Base-by-base conservation (phyloP, 2,329 filamentous ascomycete species). In the Colletotrichum shisoi region DNA sequence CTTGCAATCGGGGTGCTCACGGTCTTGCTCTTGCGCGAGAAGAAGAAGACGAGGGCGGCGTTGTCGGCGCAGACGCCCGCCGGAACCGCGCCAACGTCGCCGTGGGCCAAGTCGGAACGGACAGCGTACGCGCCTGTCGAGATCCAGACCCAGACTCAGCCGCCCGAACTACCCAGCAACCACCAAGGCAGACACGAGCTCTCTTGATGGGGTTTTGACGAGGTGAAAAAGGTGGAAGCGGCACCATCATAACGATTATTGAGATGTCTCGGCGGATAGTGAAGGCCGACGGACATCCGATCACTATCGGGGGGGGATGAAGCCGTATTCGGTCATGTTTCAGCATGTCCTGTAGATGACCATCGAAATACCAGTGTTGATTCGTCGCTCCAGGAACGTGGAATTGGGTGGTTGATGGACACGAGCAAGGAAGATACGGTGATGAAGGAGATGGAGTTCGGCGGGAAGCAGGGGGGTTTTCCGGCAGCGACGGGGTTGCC, bases 1-100 rank as follows among this genome's bases (percentile, higher is more conserved):
- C 31, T 69, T n/a, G 57, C 57, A 4, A 34, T 59, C n/a, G 63
- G 11, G 1, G 48, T 49, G 24, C 39, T 69, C 21, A 62, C 44
- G 2, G 31, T 67, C 17, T 42, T 69, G 53, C 63, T 69, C n/a
- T 12, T 69, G 42, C 63, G 59, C 4, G 67, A 69, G 58, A 62
- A 58, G 19, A 60, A 63, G 53, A 69, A 56, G 63, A 37, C 56
- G 21, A 65, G 61, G 4, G 56, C 5, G 8, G 49, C 49, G 19
- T 24, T 51, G 2, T 31, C 24, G 37, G 24, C 12, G 11, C 9
- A 58, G 7, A 21, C 13, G 2, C 19, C 34, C n/a, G 3, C n/a
- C 6, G 31, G 31, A 3, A 48, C 11, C 2, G 13, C 13, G 4
- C 54, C 54, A 9, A 7, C 27, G 21, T 27, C 49, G 24, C 54